phyloP scores from a whole-genome alignment of 176 grass and related monocot genomes.

The Ensete ventricosum region DNA sequence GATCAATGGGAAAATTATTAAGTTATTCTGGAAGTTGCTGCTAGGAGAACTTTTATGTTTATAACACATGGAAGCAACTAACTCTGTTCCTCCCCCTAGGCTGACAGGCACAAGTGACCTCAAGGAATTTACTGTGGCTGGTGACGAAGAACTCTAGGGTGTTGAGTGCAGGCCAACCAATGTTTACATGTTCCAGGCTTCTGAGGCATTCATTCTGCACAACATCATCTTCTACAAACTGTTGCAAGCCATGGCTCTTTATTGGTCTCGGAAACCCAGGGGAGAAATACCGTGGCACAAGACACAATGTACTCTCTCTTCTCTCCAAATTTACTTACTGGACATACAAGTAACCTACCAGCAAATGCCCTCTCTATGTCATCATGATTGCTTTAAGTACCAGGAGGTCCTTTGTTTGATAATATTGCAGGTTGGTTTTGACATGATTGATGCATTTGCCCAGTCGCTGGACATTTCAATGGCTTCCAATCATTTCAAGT shows the following conservation, averaged over 20 bases:
- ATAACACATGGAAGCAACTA: too few species aligned
- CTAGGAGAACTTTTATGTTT: too few species aligned
- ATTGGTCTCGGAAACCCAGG: conserved; percentile 75
- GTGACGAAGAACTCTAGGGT: neutral
- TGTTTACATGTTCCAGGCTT: conserved; percentile 1
- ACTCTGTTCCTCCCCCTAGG: too few species aligned
- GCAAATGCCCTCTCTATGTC: neutral
- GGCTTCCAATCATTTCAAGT: conserved; percentile 64
- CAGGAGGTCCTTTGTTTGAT: neutral
- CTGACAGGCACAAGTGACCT: too few species aligned
- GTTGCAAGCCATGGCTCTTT: conserved; percentile 53
- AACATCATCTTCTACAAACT: conserved; percentile 15
- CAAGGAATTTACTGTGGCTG: neutral
- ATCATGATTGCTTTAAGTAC: neutral
- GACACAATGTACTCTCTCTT: conserved; percentile 43
- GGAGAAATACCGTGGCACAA: conserved; percentile 63
- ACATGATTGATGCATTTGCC: conserved; percentile 90
- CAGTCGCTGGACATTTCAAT: conserved; percentile 52
- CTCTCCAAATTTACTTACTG: neutral
- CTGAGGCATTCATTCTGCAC: conserved; percentile 5
- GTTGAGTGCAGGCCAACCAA: neutral
- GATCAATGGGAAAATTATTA: neutral
- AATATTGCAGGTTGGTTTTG: conserved; percentile 65
- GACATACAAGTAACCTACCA: neutral
- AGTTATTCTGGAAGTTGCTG: neutral